Conservation (phyloP, 805 yeast species). For the Spathaspora gorwiae region DNA sequence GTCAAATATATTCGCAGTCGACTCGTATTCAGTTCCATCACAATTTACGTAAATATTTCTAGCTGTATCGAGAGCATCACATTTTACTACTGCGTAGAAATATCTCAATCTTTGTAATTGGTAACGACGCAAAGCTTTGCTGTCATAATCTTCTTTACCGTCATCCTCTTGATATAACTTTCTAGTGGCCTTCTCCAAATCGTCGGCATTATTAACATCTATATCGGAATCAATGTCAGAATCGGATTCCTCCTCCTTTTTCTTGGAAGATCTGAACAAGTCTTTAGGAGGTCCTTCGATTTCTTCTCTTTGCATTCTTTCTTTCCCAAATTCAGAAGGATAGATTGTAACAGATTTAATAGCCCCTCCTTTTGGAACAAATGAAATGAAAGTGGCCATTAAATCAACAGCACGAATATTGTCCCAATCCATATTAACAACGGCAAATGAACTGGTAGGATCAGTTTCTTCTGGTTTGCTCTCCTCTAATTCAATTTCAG, state of each 20-base stretch:
- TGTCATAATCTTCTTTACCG: slow-evolving; percentile 79
- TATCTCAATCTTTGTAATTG: slow-evolving; percentile 91
- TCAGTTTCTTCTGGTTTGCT: slow-evolving; percentile 80
- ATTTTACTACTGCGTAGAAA: slow-evolving; percentile 84
- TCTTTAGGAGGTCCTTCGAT: slow-evolving; percentile 90
- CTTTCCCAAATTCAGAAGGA: slow-evolving; percentile 92
- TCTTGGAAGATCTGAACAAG: slow-evolving; percentile 52
- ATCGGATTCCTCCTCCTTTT: slow-evolving; percentile 23
- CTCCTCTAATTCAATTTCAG: slow-evolving; percentile 53
- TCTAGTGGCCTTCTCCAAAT: slow-evolving; percentile 58
- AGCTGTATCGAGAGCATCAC: slow-evolving; percentile 72
- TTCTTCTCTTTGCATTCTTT: slow-evolving; percentile 85
- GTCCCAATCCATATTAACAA: slow-evolving; percentile 97
- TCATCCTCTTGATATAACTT: slow-evolving; percentile 75
- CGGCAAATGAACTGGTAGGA: slow-evolving; percentile 78
- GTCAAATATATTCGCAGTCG: slow-evolving; percentile 92
- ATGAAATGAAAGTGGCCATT: slow-evolving; percentile 83
- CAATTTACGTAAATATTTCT: slow-evolving; percentile 74
- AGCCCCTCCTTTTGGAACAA: slow-evolving; percentile 71
- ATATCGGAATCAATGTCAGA: slow-evolving; percentile 31
- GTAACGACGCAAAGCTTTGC: slow-evolving; percentile 78
- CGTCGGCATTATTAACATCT: slow-evolving; percentile 44
- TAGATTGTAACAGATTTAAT: slow-evolving; percentile 67
- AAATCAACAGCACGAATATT: slow-evolving; percentile 82
- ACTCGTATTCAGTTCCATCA: slow-evolving; percentile 94